phyloP scores from a whole-genome alignment of 202 grass and related monocot genomes.

The Tripidium arundinaceum region DNA sequence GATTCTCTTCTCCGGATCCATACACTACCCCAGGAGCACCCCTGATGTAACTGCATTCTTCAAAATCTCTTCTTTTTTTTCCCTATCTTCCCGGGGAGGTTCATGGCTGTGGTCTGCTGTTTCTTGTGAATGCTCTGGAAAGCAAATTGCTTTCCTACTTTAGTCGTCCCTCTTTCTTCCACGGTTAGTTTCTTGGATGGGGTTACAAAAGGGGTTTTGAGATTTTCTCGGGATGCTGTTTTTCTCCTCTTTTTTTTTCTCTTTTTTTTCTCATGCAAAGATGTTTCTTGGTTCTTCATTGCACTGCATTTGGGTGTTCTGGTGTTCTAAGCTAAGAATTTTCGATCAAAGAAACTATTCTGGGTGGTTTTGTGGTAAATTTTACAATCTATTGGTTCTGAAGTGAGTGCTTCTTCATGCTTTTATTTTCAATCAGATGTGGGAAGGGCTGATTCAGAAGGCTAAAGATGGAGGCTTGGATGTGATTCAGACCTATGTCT shows the following conservation, averaged over 20 bases:
- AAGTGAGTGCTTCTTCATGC: not conserved
- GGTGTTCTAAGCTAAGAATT: no score
- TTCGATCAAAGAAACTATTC: no score
- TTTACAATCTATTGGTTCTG: not conserved
- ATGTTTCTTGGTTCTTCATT: conserved; percentile 88
- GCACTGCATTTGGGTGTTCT: no score
- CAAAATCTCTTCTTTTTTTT: not conserved
- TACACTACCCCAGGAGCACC: conserved; percentile 98
- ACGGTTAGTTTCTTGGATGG: not conserved
- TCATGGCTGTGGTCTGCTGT: not conserved
- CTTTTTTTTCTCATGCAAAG: conserved; percentile 20
- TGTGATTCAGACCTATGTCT: conserved; percentile 96
- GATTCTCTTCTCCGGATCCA: conserved; percentile 98
- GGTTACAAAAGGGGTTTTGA: not conserved
- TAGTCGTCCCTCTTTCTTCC: not conserved
- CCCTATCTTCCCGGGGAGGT: not conserved
- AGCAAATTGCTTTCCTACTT: conserved; percentile 10
- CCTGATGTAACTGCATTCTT: conserved; percentile 69
- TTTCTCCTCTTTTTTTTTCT: not conserved
- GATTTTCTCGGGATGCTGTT: conserved; percentile 29
- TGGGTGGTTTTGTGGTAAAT: no score
- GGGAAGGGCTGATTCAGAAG: conserved; percentile 86
- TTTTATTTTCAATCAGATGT: conserved; percentile 63
- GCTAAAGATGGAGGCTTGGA: conserved; percentile 98
- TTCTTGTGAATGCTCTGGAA: conserved; percentile 20